Evolutionary conservation across 2,329 filamentous ascomycete species (phyloP).

Genomic region (Fusarium robinianum): DNA sequence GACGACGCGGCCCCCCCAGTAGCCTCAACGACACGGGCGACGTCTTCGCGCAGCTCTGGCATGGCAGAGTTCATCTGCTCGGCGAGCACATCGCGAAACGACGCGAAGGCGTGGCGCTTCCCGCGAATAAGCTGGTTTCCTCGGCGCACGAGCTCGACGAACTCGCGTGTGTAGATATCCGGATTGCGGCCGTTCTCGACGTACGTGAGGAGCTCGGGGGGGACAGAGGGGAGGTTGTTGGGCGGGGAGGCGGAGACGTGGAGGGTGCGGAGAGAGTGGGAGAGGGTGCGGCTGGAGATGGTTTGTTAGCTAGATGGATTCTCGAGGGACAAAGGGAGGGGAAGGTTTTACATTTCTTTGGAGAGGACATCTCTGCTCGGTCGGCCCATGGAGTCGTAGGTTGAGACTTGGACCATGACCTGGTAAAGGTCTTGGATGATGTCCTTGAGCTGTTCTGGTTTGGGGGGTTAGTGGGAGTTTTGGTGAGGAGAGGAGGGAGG

Average conservation of each 20-base stretch:
- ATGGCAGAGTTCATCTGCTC: constrained; percentile 60
- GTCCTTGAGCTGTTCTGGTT: constrained; percentile 63
- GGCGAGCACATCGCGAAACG: constrained; percentile 66
- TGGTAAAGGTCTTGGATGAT: constrained; percentile 68
- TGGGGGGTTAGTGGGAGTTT: constrained; percentile 19
- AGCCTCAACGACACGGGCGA: constrained; percentile 53
- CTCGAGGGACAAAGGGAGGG: background rate
- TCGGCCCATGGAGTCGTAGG: constrained; percentile 60
- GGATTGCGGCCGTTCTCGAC: constrained; percentile 74
- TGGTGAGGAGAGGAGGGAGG: background rate
- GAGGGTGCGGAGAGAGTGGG: constrained; percentile 44
- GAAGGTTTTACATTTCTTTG: constrained; percentile 50
- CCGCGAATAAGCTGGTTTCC: constrained; percentile 70
- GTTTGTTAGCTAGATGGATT: constrained; percentile 12
- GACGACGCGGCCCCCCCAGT: constrained; percentile 46
- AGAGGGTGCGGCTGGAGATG: constrained; percentile 45
- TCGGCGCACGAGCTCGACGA: constrained; percentile 69
- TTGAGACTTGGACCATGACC: constrained; percentile 64
- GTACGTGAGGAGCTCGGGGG: constrained; percentile 68
- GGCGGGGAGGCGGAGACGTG: constrained; percentile 49
- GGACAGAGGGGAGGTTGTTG: constrained; percentile 55
- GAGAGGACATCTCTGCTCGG: constrained; percentile 61
- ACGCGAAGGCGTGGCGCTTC: constrained; percentile 63
- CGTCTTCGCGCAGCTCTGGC: constrained; percentile 62
- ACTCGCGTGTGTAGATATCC: constrained; percentile 75